phyloP scores from a whole-genome alignment of 345 rosid genomes.

The Dipteronia dyeriana region DNA sequence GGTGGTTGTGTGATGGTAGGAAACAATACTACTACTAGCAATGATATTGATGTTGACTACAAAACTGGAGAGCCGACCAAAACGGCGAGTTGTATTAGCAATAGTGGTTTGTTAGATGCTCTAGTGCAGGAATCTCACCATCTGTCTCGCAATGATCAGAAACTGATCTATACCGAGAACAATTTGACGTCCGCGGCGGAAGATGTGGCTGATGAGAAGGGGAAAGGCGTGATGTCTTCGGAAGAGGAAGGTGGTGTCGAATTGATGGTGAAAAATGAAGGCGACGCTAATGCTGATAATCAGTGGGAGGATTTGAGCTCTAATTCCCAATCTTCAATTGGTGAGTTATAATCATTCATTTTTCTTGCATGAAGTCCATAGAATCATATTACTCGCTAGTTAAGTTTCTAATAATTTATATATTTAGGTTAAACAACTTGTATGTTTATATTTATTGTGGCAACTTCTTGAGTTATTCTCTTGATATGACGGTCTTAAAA shows the following conservation, averaged over 20 bases:
- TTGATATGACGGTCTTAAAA: no score
- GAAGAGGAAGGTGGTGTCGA: slow-evolving; percentile 22
- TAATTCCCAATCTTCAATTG: slow-evolving; percentile 46
- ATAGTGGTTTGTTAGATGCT: slow-evolving; percentile 59
- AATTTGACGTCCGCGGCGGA: neutral
- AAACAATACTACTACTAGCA: neutral
- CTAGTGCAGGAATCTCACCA: slow-evolving; percentile 55
- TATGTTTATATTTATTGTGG: no score
- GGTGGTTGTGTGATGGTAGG: slow-evolving; percentile 14
- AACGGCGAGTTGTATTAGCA: slow-evolving; percentile 8
- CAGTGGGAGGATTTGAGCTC: slow-evolving; percentile 38
- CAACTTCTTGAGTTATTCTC: no score
- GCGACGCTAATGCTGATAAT: slow-evolving; percentile 27
- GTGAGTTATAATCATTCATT: slow-evolving; percentile 27
- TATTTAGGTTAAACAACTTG: neutral
- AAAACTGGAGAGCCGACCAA: slow-evolving; percentile 9
- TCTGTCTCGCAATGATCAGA: slow-evolving; percentile 31
- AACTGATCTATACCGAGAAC: neutral
- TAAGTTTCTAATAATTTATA: no score
- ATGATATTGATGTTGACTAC: slow-evolving; percentile 5
- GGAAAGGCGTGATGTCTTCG: slow-evolving; percentile 19
- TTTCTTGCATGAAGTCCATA: neutral
- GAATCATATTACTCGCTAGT: neutral
- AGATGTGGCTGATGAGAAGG: slow-evolving; percentile 24
- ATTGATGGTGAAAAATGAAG: slow-evolving; percentile 3